Conservation (phyloP, 2,329 filamentous ascomycete species). For the Penicillium palitans region DNA sequence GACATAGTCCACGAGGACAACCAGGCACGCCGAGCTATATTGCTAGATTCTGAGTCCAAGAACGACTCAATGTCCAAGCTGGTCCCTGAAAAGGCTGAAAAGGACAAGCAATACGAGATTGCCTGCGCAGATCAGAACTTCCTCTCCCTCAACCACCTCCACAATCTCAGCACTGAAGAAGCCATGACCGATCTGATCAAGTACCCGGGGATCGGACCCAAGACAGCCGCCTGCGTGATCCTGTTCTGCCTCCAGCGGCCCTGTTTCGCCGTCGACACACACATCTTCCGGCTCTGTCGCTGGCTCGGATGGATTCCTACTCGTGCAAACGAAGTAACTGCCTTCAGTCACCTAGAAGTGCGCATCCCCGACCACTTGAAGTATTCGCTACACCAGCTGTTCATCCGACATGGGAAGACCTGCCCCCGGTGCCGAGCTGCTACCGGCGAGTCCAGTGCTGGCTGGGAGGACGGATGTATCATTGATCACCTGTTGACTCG, state of each 20-base stretch:
- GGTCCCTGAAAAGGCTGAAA: conserved; percentile 41
- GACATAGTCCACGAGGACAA: conserved; percentile 72
- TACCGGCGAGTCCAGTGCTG: conserved; percentile 60
- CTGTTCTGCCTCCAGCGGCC: conserved; percentile 65
- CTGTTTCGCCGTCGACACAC: conserved; percentile 66
- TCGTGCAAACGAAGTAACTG: conserved; percentile 48
- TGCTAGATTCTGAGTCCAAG: conserved; percentile 48
- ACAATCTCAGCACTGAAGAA: conserved; percentile 55
- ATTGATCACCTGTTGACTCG: conserved; percentile 64
- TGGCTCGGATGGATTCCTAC: conserved; percentile 64
- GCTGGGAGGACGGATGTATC: conserved; percentile 64
- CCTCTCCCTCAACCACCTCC: conserved; percentile 65
- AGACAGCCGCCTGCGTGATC: conserved; percentile 65
- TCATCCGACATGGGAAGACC: conserved; percentile 63
- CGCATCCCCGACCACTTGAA: conserved; percentile 63
- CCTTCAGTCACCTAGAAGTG: conserved; percentile 62
- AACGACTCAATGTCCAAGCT: conserved; percentile 22
- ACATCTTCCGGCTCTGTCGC: conserved; percentile 63
- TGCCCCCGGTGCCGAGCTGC: conserved; percentile 62
- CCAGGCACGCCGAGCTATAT: conserved; percentile 54
- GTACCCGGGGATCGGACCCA: conserved; percentile 65
- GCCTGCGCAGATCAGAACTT: conserved; percentile 58
- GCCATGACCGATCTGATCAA: conserved; percentile 59
- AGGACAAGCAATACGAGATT: conserved; percentile 60
- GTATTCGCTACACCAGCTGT: conserved; percentile 62